These are phyloP conservation scores for Globisporangium carolinianum DNA, from an alignment of 352 stramenopile genomes.

Conservation along the genomic window DNA sequence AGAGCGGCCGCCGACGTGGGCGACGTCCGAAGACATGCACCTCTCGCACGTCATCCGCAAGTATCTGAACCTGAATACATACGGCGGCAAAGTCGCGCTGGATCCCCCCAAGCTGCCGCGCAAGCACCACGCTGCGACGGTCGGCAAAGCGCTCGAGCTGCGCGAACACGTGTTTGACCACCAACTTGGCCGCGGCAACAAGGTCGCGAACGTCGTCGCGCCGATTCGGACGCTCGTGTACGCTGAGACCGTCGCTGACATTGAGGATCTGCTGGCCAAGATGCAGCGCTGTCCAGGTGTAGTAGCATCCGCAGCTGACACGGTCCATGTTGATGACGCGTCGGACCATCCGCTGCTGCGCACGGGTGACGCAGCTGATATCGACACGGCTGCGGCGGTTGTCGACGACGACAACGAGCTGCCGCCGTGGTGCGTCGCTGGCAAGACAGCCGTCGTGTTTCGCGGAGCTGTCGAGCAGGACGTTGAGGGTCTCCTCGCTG, in stretches of 20 bases:
- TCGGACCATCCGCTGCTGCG: background rate
- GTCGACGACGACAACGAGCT: background rate
- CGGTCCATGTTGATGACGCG: background rate
- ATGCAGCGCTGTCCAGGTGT: constrained; percentile 19
- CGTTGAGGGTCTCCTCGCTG: constrained; percentile 26
- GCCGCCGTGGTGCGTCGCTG: constrained; percentile 30
- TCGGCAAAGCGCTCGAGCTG: constrained; percentile 38
- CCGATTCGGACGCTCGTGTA: constrained; percentile 50
- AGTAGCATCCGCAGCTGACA: background rate
- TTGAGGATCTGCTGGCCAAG: constrained; percentile 31
- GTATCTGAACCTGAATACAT: constrained; percentile 60
- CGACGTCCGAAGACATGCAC: constrained; percentile 57
- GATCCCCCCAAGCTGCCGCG: constrained; percentile 16
- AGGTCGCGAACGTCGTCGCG: constrained; percentile 35
- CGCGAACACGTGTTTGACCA: constrained; percentile 59
- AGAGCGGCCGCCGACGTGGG: constrained; percentile 39
- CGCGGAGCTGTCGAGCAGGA: constrained; percentile 43
- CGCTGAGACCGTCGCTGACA: constrained; percentile 36
- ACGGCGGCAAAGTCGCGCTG: constrained; percentile 39
- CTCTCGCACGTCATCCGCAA: constrained; percentile 57
- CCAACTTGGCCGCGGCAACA: constrained; percentile 50
- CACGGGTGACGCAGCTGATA: background rate
- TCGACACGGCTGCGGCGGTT: background rate
- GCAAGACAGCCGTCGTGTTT: constrained; percentile 49
- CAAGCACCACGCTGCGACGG: constrained; percentile 37